phyloP scores from a whole-genome alignment of 2,329 filamentous ascomycete species.

The Pseudogymnoascus verrucosus region DNA sequence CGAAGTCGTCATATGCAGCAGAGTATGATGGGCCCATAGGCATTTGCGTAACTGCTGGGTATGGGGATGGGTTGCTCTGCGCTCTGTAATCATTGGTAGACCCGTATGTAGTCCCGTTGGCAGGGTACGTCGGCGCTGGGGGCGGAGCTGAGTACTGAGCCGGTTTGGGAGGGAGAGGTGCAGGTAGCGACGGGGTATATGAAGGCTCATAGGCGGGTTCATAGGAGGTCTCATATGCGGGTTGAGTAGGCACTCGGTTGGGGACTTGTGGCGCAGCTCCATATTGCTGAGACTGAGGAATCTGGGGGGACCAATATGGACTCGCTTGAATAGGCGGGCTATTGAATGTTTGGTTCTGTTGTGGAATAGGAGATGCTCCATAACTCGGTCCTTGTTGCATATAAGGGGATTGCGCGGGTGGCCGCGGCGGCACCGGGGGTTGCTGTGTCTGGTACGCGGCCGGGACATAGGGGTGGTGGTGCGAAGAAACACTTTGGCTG shows the following conservation, averaged over 20 bases:
- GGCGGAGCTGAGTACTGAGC: constrained; percentile 19
- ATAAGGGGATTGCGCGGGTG: constrained; percentile 24
- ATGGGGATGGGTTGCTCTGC: constrained; percentile 15
- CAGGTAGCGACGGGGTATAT: constrained; percentile 21
- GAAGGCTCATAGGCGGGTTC: constrained; percentile 19
- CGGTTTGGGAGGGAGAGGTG: constrained; percentile 20
- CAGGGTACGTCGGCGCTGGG: constrained; percentile 19
- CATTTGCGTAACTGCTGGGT: constrained; percentile 17
- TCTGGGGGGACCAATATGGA: neutral
- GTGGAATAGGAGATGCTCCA: neutral
- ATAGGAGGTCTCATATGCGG: constrained; percentile 9
- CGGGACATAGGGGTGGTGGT: constrained; percentile 60
- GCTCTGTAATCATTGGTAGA: constrained; percentile 20
- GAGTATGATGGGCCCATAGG: constrained; percentile 12
- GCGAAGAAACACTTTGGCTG: constrained; percentile 43
- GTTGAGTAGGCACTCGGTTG: constrained; percentile 18
- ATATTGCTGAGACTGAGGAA: constrained; percentile 18
- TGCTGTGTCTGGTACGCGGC: constrained; percentile 36
- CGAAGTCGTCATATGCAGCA: constrained; percentile 15
- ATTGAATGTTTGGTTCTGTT: neutral
- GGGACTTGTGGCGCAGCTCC: constrained; percentile 18
- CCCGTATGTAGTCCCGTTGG: constrained; percentile 22
- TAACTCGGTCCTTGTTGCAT: constrained; percentile 4
- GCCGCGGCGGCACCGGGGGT: constrained; percentile 37
- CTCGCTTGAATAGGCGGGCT: neutral